phyloP scores from a whole-genome alignment of 2,329 filamentous ascomycete species.

The Lachnellula cervina region DNA sequence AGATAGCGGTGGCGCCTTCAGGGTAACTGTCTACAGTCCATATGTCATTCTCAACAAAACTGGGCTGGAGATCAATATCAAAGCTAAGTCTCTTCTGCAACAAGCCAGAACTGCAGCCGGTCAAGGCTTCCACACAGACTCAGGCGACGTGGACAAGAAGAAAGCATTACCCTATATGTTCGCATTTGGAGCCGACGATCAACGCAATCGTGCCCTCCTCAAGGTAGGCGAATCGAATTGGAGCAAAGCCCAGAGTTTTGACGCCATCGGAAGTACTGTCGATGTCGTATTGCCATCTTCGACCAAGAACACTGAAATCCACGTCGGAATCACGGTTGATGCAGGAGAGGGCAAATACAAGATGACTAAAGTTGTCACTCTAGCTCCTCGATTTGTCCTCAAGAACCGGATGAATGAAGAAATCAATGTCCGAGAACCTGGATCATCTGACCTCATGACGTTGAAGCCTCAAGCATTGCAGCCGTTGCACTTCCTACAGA shows the following conservation, averaged over 20 bases:
- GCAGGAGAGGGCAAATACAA: constrained; percentile 97
- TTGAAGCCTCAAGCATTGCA: constrained; percentile 74
- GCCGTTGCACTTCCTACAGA: constrained; percentile 85
- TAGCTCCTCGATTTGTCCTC: constrained; percentile 87
- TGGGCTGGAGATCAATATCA: constrained; percentile 79
- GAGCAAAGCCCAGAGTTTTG: constrained; percentile 98
- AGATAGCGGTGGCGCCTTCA: constrained; percentile 91
- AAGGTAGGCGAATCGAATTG: constrained; percentile 87
- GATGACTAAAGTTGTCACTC: constrained; percentile 88
- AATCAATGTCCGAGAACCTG: constrained; percentile 84
- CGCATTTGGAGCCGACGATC: constrained; percentile 82
- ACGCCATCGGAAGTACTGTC: constrained; percentile 89
- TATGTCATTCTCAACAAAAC: constrained; percentile 96
- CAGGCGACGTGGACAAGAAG: constrained; percentile 48
- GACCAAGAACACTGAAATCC: constrained; percentile 71
- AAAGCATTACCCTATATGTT: constrained; percentile 93
- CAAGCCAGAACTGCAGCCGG: constrained; percentile 79
- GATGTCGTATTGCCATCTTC: constrained; percentile 78
- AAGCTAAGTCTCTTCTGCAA: constrained; percentile 84
- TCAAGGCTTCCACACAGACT: constrained; percentile 56
- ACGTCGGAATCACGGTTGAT: constrained; percentile 82
- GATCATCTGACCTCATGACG: constrained; percentile 78
- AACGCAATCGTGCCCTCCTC: constrained; percentile 82
- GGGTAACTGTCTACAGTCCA: constrained; percentile 89
- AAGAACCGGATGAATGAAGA: constrained; percentile 91